Percentiles rank a stretch among this genome's conserved stretches.
Evolutionary conservation across 2,329 filamentous ascomycete genomes (phyloP).

Genomic region (Colletotrichum viniferum): DNA sequence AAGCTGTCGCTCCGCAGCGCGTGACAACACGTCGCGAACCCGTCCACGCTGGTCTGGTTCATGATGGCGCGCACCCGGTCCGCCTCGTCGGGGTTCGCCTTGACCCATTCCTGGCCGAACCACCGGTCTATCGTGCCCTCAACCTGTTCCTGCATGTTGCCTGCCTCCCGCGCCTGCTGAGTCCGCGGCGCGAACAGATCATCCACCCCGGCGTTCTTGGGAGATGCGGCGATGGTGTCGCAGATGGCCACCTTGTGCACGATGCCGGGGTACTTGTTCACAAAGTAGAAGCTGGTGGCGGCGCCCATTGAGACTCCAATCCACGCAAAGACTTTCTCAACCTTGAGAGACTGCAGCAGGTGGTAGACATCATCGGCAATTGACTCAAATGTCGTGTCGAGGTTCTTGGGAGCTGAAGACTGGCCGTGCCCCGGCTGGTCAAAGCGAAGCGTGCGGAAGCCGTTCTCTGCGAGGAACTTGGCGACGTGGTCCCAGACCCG

Average conservation of each 20-base stretch:
- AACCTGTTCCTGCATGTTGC: slow-evolving; percentile 34
- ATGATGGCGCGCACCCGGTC: slow-evolving; percentile 38
- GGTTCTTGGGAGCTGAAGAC: slow-evolving; percentile 36
- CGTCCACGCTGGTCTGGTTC: slow-evolving; percentile 40
- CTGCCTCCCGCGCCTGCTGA: slow-evolving; percentile 34
- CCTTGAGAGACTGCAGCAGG: slow-evolving; percentile 36
- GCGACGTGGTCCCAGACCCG: slow-evolving; percentile 44
- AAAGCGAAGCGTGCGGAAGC: slow-evolving; percentile 46
- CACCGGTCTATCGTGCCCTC: slow-evolving; percentile 42
- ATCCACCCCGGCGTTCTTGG: slow-evolving; percentile 35
- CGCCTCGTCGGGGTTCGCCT: slow-evolving; percentile 37
- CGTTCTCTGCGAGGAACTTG: slow-evolving; percentile 33
- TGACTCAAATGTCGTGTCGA: slow-evolving; percentile 42
- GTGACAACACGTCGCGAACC: slow-evolving; percentile 44
- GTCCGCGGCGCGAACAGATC: slow-evolving; percentile 42
- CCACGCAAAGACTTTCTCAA: slow-evolving; percentile 41
- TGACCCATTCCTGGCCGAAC: slow-evolving; percentile 43
- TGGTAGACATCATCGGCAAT: slow-evolving; percentile 40
- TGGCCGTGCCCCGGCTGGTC: slow-evolving; percentile 47
- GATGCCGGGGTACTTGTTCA: slow-evolving; percentile 39
- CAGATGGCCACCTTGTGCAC: slow-evolving; percentile 42
- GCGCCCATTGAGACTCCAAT: slow-evolving; percentile 52
- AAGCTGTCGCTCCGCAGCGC: slow-evolving; percentile 41
- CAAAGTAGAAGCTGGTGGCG: slow-evolving; percentile 42
- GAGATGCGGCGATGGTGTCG: slow-evolving; percentile 44